Conservation (phyloP, 2,329 filamentous ascomycete genomes). For the Paecilomyces sp. region DNA sequence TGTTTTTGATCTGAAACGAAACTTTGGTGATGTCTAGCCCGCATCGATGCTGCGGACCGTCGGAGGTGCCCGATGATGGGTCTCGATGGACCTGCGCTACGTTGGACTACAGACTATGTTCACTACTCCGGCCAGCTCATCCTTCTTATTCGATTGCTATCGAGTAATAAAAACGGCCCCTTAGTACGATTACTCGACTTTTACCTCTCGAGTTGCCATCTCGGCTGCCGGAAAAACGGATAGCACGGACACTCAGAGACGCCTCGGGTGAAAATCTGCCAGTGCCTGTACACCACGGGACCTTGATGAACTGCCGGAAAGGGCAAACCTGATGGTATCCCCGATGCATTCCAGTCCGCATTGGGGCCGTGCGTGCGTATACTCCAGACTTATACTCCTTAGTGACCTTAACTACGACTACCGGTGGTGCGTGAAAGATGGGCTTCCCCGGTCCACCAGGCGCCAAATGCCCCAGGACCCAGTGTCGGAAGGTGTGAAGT, state of each 20-base stretch:
- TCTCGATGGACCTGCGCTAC: background rate
- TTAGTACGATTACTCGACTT: background rate
- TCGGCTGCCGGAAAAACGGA: background rate
- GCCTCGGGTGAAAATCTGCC: background rate
- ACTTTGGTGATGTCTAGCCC: background rate
- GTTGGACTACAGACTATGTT: background rate
- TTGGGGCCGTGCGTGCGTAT: background rate
- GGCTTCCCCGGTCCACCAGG: background rate
- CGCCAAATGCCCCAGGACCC: background rate
- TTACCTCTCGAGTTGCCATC: background rate
- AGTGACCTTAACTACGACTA: background rate
- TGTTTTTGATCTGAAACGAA: background rate
- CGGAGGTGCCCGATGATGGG: slow-evolving; percentile 21
- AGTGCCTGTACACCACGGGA: background rate
- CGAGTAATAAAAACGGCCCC: background rate
- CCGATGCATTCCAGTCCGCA: background rate
- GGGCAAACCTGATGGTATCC: background rate
- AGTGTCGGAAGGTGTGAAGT: background rate
- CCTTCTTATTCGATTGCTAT: background rate
- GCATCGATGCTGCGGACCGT: slow-evolving; percentile 1
- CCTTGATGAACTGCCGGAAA: background rate
- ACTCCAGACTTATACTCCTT: background rate
- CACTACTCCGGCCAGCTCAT: background rate
- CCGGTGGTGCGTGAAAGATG: background rate
- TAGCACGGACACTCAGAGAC: background rate